phyloP scores from a whole-genome alignment of 495 filamentous ascomycete species.

The Penicillium manginii region DNA sequence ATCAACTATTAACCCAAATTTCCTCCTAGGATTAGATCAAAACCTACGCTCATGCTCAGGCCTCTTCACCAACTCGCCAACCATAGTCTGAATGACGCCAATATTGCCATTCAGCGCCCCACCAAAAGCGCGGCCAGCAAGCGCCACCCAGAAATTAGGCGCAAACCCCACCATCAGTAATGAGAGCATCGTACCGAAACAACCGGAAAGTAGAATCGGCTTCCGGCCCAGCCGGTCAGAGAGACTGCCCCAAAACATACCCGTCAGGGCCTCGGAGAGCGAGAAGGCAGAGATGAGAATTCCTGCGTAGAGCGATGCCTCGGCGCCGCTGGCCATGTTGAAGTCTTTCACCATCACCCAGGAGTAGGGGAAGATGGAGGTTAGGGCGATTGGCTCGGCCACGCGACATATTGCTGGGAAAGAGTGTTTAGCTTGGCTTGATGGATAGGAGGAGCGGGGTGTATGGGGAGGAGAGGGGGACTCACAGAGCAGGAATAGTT shows the following conservation, averaged over 20 bases:
- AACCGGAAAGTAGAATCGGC: constrained; percentile 78
- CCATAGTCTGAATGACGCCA: constrained; percentile 91
- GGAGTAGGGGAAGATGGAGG: constrained; percentile 86
- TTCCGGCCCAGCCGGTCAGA: constrained; percentile 85
- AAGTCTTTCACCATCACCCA: constrained; percentile 81
- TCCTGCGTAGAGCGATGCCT: constrained; percentile 83
- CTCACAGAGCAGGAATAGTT: constrained; percentile 76
- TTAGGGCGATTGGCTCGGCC: constrained; percentile 86
- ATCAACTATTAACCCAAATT: neutral
- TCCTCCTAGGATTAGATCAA: neutral
- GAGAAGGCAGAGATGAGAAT: constrained; percentile 85
- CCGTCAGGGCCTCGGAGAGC: constrained; percentile 77
- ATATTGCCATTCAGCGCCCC: constrained; percentile 87
- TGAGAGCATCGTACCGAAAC: constrained; percentile 77
- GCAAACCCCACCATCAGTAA: constrained; percentile 84
- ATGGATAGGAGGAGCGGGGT: neutral
- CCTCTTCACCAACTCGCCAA: constrained; percentile 76
- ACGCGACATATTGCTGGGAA: constrained; percentile 70
- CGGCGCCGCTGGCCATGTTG: constrained; percentile 63
- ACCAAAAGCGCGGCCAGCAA: constrained; percentile 73
- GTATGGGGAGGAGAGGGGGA: neutral
- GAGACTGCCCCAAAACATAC: constrained; percentile 82
- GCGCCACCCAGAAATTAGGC: constrained; percentile 75
- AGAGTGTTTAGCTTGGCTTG: constrained; percentile 18
- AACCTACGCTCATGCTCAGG: constrained; percentile 82